Evolutionary conservation across 179 eudicot genomes (phyloP).

Genomic region (Sideroxylon spinosum): DNA sequence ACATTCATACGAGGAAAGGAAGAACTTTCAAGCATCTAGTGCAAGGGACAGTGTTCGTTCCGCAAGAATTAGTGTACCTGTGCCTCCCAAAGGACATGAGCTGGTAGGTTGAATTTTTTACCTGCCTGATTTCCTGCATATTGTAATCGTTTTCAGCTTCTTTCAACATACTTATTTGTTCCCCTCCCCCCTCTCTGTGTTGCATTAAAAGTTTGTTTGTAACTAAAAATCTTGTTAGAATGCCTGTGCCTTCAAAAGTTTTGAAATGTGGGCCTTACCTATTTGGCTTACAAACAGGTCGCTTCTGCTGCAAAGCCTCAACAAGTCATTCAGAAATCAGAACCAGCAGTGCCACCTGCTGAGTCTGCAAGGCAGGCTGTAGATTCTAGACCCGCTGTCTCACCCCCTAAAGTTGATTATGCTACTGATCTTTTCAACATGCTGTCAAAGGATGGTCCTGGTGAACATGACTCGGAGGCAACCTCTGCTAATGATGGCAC

Average conservation of each 20-base stretch:
- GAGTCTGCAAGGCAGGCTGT: slow-evolving; percentile 44
- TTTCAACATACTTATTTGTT: slow-evolving; percentile 9
- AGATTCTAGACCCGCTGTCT: slow-evolving; percentile 34
- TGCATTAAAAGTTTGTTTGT: not conserved
- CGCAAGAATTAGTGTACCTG: slow-evolving; percentile 59
- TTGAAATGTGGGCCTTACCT: slow-evolving; percentile 12
- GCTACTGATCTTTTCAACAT: slow-evolving; percentile 89
- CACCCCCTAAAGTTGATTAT: slow-evolving; percentile 74
- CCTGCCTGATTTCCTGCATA: slow-evolving; percentile 3
- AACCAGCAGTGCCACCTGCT: slow-evolving; percentile 38
- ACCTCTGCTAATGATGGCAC: slow-evolving; percentile 58
- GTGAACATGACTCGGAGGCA: slow-evolving; percentile 51
- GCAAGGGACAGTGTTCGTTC: slow-evolving; percentile 37
- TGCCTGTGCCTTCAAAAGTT: not conserved
- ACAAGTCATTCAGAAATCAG: slow-evolving; percentile 47
- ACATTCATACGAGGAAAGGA: slow-evolving; percentile 47
- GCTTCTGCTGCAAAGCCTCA: slow-evolving; percentile 44
- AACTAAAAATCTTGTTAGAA: not conserved
- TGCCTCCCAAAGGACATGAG: slow-evolving; percentile 74
- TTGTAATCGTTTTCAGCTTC: not conserved
- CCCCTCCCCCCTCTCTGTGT: not conserved
- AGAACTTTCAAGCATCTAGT: slow-evolving; percentile 35
- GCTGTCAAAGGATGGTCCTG: slow-evolving; percentile 77
- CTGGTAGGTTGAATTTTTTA: slow-evolving; percentile 38
- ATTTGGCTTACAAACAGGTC: slow-evolving; percentile 37